Evolutionary conservation across 306 rosid genomes (phyloP).

Genomic region (Trichosanthes cucumerina): DNA sequence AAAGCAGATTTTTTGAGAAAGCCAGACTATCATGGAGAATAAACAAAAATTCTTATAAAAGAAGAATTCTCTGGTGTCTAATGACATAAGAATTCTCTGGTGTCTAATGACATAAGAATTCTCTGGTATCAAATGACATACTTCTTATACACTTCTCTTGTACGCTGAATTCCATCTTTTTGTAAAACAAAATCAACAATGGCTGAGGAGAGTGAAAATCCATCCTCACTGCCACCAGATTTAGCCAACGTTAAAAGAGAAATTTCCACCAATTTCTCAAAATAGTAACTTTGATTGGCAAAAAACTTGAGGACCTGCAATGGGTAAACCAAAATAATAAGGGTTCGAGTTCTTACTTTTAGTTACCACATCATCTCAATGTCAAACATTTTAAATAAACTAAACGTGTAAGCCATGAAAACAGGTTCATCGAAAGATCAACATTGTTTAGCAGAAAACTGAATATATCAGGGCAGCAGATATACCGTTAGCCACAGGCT

Average conservation of each 20-base stretch:
- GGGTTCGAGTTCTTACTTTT: not conserved
- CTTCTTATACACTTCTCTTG: constrained; percentile 76
- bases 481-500: constrained; percentile 79
- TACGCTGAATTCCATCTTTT: constrained; percentile 58
- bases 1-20: not conserved
- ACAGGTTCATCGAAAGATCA: not conserved
- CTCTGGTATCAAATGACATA: constrained; percentile 20
- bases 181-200: constrained; percentile 57
- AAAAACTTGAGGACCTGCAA: constrained; percentile 69
- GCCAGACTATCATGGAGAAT: not conserved
- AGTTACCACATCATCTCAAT: not conserved
- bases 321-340: not conserved
- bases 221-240: constrained; percentile 70
- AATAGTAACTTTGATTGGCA: constrained; percentile 41
- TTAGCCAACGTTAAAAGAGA: constrained; percentile 42
- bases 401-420: not conserved
- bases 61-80: not conserved
- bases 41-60: not conserved
- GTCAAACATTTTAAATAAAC: not conserved
- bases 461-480: not conserved
- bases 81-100: constrained; percentile 13
- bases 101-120: too few species aligned
- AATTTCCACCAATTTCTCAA: constrained; percentile 62
- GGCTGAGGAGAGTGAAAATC: constrained; percentile 67
- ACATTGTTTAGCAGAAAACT: not conserved